Percentiles rank a stretch among this genome's conserved stretches.
These are phyloP conservation scores for Plasmodium vivax DNA, from an alignment of 169 alveolate species.

Conservation along the genomic window DNA sequence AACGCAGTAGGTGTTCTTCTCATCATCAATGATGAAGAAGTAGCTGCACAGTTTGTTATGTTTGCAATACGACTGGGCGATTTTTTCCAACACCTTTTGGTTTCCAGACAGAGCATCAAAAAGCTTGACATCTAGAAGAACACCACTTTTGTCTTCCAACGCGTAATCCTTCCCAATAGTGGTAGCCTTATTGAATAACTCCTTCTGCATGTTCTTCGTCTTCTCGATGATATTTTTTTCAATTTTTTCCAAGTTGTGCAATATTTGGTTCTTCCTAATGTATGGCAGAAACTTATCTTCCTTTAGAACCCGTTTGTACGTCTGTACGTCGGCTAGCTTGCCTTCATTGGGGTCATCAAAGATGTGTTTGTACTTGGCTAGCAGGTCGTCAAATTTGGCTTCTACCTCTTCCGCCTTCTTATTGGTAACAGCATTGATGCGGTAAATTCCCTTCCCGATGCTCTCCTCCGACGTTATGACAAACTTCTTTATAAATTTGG, in stretches of 20 bases:
- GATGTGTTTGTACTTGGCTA: constrained; percentile 77
- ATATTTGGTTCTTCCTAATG: constrained; percentile 40
- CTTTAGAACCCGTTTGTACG: constrained; percentile 46
- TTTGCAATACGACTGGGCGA: constrained; percentile 54
- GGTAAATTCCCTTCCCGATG: constrained; percentile 91
- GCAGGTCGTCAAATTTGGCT: constrained; percentile 76
- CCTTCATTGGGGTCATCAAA: constrained; percentile 78
- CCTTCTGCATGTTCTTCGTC: constrained; percentile 63
- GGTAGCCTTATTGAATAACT: constrained; percentile 52
- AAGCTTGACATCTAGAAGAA: constrained; percentile 39
- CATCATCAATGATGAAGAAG: constrained; percentile 60
- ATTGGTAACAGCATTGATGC: constrained; percentile 90
- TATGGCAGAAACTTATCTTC: constrained; percentile 74
- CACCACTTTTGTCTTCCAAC: constrained; percentile 32
- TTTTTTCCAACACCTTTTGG: constrained; percentile 68
- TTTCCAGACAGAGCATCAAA: constrained; percentile 68
- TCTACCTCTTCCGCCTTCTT: constrained; percentile 83
- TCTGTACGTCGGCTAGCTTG: constrained; percentile 72
- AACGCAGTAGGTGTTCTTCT: constrained; percentile 69
- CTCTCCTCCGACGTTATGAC: constrained; percentile 90
- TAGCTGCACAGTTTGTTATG: constrained; percentile 40
- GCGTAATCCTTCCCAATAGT: constrained; percentile 46
- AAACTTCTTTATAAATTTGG: constrained; percentile 81
- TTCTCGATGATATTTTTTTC: constrained; percentile 68
- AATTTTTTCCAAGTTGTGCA: constrained; percentile 45